phyloP scores from a whole-genome alignment of 1,284 basidiomycete genomes.

The Gymnopus androsaceus region DNA sequence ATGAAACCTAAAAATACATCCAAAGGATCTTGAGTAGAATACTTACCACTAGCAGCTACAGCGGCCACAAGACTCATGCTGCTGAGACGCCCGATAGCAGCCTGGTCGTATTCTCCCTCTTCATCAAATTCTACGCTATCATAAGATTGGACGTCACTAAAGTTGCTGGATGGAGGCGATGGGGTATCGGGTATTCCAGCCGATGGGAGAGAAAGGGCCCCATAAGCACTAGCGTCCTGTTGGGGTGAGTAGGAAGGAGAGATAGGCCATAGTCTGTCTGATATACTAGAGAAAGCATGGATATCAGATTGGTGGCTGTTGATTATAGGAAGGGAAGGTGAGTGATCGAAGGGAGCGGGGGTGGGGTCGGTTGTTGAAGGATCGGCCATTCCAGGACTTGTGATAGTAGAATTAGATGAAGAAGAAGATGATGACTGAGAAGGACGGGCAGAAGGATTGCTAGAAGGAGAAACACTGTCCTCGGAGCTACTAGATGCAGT shows the following conservation, averaged over 20 bases:
- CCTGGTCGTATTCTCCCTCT: slow-evolving; percentile 58
- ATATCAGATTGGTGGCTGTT: neutral
- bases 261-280: neutral
- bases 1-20: slow-evolving; percentile 8
- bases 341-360: too few species aligned
- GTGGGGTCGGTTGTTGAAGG: too few species aligned
- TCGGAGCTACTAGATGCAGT: slow-evolving; percentile 10
- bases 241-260: neutral
- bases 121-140: slow-evolving; percentile 28
- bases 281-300: neutral
- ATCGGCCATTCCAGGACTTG: neutral
- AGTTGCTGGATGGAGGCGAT: neutral
- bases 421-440: slow-evolving; percentile 1
- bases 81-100: slow-evolving; percentile 84
- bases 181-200: neutral
- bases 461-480: slow-evolving; percentile 5
- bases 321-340: neutral
- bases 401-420: slow-evolving; percentile 11
- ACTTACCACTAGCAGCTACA: slow-evolving; percentile 72
- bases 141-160: neutral
- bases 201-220: neutral
- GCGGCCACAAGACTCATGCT: slow-evolving; percentile 94
- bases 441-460: slow-evolving; percentile 10
- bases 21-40: slow-evolving; percentile 17
- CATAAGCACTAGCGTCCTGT: neutral